phyloP scores from a whole-genome alignment of 108 stramenopile genomes.

The Chaetoceros tenuissimus region DNA sequence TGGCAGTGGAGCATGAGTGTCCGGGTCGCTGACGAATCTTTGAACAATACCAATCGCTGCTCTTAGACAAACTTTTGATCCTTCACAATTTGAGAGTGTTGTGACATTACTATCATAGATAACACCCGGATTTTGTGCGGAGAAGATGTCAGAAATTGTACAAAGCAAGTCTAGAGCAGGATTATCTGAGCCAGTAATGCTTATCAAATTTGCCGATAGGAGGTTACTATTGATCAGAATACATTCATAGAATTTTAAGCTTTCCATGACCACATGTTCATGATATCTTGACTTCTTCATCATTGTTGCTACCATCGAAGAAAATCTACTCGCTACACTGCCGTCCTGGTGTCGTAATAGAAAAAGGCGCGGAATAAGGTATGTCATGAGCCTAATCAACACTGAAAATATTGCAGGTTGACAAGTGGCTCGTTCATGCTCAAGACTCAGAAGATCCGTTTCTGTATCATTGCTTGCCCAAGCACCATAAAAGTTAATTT shows the following conservation, averaged over 20 bases:
- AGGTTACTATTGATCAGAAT: slow-evolving; percentile 22
- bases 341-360: slow-evolving; percentile 31
- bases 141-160: too few species aligned
- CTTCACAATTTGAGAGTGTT: too few species aligned
- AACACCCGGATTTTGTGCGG: too few species aligned
- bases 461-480: slow-evolving; percentile 64
- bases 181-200: slow-evolving; percentile 38
- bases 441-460: slow-evolving; percentile 43
- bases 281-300: slow-evolving; percentile 37
- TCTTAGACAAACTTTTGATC: too few species aligned
- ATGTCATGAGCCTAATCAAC: slow-evolving; percentile 71
- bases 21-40: too few species aligned
- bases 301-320: slow-evolving; percentile 44
- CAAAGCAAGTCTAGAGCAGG: too few species aligned
- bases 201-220: slow-evolving; percentile 20
- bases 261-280: slow-evolving; percentile 56
- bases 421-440: slow-evolving; percentile 43
- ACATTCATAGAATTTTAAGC: slow-evolving; percentile 68
- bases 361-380: slow-evolving; percentile 42
- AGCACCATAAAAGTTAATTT: slow-evolving; percentile 57
- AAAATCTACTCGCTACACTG: slow-evolving; percentile 50
- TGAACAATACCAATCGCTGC: too few species aligned
- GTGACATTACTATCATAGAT: too few species aligned
- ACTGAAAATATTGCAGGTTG: slow-evolving; percentile 56
- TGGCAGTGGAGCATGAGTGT: too few species aligned